Evolutionary conservation across 2,329 filamentous ascomycete species (phyloP), one percentile per base, ranked within the genome.

Genomic region (Arthrobotrys musiformis): DNA sequence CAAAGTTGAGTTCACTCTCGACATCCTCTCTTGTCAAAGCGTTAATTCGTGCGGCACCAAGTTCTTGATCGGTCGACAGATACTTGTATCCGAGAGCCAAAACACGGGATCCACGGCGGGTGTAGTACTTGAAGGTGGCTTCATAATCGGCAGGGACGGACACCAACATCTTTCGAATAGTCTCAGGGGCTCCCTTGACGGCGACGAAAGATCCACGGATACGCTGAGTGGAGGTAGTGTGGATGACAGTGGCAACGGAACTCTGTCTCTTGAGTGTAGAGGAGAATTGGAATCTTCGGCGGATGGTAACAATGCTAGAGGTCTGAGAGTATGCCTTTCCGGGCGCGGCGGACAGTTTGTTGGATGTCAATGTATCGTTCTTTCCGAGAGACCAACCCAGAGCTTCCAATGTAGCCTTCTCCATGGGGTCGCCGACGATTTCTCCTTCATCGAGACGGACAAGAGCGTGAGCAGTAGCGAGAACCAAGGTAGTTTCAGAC

Each of bases 51-150:
- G 89, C 88, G 80, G 93, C 89, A 48, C 93, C 91, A 78, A 97
- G 87, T 82, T 99, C 95, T 40, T 89, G 88, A 48, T 96, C 93
- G 2, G 88, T 86, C 1, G 93, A 91, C 13, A 99, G 87, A 82
- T 94, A 93, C 86, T 97, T 97, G 86, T 96, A 98, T 40, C 92
- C 95, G 46, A 99, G 88, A 56, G 94, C 93, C 40, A 99, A 88
- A 13, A 99, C 95, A 86, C 95, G 92, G 48, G 93, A 96, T 80
- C 95, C 95, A 81, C 96, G 97, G 79, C 95, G 90, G 67, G 94
- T 98, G 82, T 98, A 99, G 85, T 97, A 93, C 84, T 98, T 99
- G 88, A 90, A 99, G 0, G 95, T 99, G 85, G 98, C 95, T 83
- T 99, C 95, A 82, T 99, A 99, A 82, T 97, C 90, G 0, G 89